A percentile compares a stretch with the other conserved stretches of the same genome.
Conservation (phyloP, 495 filamentous ascomycete genomes). For the Penicillium canescens region DNA sequence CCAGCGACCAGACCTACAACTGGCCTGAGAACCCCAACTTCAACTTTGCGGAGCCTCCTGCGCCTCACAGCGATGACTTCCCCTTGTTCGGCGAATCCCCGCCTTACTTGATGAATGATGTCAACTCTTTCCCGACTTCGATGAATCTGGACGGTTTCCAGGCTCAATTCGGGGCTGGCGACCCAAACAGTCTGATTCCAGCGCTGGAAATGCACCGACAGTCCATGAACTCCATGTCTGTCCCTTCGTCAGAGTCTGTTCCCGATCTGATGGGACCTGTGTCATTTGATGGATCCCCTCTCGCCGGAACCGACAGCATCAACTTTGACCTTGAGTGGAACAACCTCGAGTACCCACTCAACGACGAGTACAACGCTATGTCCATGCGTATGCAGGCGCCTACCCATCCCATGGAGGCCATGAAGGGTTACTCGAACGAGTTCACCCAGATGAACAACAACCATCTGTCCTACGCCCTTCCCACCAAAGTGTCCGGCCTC, state of each 20-base stretch:
- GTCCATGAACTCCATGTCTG: conserved; percentile 27
- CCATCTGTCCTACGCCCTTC: neutral
- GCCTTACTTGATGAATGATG: conserved; percentile 20
- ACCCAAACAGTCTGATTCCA: conserved; percentile 41
- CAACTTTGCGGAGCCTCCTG: conserved; percentile 35
- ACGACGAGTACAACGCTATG: conserved; percentile 34
- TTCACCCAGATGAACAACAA: conserved; percentile 4
- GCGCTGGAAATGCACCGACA: conserved; percentile 24
- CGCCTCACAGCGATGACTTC: conserved; percentile 24
- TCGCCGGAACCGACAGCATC: conserved; percentile 29
- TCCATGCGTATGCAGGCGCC: conserved; percentile 36
- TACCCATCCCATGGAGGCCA: conserved; percentile 27
- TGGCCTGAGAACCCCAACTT: conserved; percentile 23
- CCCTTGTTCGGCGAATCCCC: conserved; percentile 23
- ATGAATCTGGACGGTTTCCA: conserved; percentile 50
- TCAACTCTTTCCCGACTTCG: conserved; percentile 28
- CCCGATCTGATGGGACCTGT: conserved; percentile 24
- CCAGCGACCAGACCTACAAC: conserved; percentile 11
- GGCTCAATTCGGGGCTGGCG: conserved; percentile 51
- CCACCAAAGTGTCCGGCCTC: conserved; percentile 46
- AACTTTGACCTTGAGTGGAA: conserved; percentile 39
- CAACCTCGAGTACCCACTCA: conserved; percentile 32
- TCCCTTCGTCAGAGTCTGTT: conserved; percentile 24
- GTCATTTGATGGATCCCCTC: conserved; percentile 24
- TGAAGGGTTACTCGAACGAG: conserved; percentile 29